Evolutionary conservation across 352 stramenopile genomes (phyloP).

Genomic region (Phytophthora crassamura): DNA sequence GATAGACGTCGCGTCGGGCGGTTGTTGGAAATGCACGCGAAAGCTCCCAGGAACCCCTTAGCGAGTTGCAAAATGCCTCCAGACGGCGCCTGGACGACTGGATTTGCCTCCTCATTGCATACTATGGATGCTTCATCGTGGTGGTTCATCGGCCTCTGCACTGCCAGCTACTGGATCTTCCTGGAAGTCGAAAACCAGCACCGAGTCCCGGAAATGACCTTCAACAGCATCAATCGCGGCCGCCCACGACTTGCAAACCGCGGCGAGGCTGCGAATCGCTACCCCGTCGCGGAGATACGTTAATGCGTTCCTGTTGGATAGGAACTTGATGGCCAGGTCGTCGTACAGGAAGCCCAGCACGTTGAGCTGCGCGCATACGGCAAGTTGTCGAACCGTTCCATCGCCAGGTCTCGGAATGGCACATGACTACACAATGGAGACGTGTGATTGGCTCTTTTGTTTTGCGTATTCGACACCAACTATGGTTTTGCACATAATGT

Average conservation of each 20-base stretch:
- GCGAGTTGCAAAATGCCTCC: slow-evolving; percentile 6
- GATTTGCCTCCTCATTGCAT: neutral
- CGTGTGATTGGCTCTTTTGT: slow-evolving; percentile 1
- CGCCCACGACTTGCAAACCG: slow-evolving; percentile 19
- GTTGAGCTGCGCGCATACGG: slow-evolving; percentile 8
- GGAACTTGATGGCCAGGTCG: neutral
- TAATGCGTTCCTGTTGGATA: neutral
- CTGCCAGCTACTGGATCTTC: neutral
- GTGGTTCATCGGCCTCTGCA: neutral
- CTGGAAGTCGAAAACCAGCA: slow-evolving; percentile 23
- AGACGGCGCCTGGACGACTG: neutral
- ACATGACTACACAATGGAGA: slow-evolving; percentile 1
- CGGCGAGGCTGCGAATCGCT: slow-evolving; percentile 2
- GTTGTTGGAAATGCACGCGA: slow-evolving; percentile 8
- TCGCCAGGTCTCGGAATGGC: neutral
- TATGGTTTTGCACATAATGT: neutral
- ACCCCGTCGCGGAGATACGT: neutral
- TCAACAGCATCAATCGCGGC: slow-evolving; percentile 12
- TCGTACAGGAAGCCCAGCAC: slow-evolving; percentile 23
- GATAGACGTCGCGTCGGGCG: neutral
- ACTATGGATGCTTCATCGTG: no score
- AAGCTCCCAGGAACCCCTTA: slow-evolving; percentile 1
- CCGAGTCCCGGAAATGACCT: slow-evolving; percentile 12
- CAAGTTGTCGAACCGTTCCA: slow-evolving; percentile 11
- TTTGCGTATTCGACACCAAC: neutral